phyloP scores from a whole-genome alignment of 371 early-diverging fungal genomes.

The Nematocida sp. region DNA sequence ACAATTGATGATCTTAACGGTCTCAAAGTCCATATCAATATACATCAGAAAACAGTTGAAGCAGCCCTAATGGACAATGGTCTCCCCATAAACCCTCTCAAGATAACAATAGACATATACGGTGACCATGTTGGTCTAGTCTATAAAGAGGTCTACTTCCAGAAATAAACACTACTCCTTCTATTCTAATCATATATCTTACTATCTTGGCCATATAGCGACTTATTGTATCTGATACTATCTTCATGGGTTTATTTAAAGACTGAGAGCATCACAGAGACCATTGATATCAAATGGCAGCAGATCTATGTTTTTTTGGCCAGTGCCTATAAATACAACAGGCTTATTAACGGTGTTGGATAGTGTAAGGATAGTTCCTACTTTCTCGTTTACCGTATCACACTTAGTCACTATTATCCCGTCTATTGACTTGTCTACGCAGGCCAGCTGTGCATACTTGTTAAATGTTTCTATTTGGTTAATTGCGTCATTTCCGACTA shows the following conservation, averaged over 20 bases:
- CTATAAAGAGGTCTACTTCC: no score
- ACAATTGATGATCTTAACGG: not conserved
- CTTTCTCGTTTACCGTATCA: constrained; percentile 96
- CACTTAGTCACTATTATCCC: constrained; percentile 93
- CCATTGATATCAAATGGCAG: constrained; percentile 42
- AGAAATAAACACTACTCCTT: no score
- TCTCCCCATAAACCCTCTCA: not conserved
- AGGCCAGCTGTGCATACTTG: constrained; percentile 74
- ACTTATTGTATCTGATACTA: no score
- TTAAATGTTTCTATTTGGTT: constrained; percentile 94
- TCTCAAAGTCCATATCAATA: not conserved
- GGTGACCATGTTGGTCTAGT: not conserved
- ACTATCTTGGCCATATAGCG: no score
- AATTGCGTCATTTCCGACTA: constrained; percentile 93
- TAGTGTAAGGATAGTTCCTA: constrained; percentile 65
- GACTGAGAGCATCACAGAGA: constrained; percentile 11
- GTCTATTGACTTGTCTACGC: constrained; percentile 76
- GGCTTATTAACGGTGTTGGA: constrained; percentile 82
- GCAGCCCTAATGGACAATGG: no score
- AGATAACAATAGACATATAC: not conserved
- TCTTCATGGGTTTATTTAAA: no score
- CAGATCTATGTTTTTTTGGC: constrained; percentile 93
- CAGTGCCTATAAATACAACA: constrained; percentile 95
- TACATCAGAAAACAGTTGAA: not conserved
- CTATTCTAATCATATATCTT: no score